Evolutionary conservation across 495 filamentous ascomycete species (phyloP).

Genomic region (Thozetella sp.): DNA sequence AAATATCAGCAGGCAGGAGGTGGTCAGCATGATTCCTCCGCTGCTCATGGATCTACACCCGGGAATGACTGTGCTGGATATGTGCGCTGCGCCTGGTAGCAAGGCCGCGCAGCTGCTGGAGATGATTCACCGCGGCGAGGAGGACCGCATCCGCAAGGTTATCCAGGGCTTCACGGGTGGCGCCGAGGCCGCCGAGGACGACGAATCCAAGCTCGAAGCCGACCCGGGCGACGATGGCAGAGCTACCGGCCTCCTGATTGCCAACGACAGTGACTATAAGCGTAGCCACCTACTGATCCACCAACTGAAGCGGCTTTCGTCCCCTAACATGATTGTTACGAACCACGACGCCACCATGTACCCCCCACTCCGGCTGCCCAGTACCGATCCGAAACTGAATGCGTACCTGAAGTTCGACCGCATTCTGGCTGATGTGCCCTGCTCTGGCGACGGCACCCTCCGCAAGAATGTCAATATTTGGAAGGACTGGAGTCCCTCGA

Average conservation of each 20-base stretch:
- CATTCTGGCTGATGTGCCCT: conserved; percentile 94
- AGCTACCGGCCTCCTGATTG: conserved; percentile 87
- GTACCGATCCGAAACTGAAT: conserved; percentile 47
- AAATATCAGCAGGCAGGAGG: conserved; percentile 95
- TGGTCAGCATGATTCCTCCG: conserved; percentile 98
- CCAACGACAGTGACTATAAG: conserved; percentile 95
- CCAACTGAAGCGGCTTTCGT: conserved; percentile 94
- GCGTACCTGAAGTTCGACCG: conserved; percentile 95
- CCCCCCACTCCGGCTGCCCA: conserved; percentile 80
- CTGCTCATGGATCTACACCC: conserved; percentile 88
- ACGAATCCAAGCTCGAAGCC: conserved; percentile 49
- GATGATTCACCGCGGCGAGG: conserved; percentile 89
- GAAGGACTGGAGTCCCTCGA: conserved; percentile 89
- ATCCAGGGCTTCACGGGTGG: conserved; percentile 54
- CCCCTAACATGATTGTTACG: conserved; percentile 94
- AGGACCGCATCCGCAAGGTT: conserved; percentile 70
- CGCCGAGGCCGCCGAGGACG: conserved; percentile 46
- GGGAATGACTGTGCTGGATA: conserved; percentile 89
- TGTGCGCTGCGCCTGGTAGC: conserved; percentile 96
- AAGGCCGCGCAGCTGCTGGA: conserved; percentile 96
- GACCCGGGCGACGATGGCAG: conserved; percentile 78
- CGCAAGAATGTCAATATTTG: conserved; percentile 91
- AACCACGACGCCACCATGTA: conserved; percentile 98
- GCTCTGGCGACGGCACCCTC: conserved; percentile 90
- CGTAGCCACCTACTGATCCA: conserved; percentile 95